Conservation (phyloP, 2,329 filamentous ascomycete species). For the Botrytis deweyae region DNA sequence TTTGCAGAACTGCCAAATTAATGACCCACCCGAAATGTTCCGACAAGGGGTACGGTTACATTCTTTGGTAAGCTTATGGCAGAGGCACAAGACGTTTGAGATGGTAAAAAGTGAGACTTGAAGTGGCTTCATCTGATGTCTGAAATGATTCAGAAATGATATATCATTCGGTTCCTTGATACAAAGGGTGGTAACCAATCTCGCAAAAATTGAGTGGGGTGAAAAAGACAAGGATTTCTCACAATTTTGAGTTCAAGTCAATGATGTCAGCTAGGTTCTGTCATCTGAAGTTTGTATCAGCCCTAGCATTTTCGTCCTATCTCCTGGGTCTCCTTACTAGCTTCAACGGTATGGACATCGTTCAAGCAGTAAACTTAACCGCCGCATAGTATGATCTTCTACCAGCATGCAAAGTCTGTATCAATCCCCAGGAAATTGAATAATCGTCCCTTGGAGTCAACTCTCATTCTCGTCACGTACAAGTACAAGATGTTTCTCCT, state of each 20-base stretch:
- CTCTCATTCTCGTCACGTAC: not conserved
- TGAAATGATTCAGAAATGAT: not conserved
- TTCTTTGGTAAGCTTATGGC: too few relatives aligned
- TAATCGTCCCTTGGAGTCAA: not conserved
- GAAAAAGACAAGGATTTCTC: not conserved
- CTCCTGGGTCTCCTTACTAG: not conserved
- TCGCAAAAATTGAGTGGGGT: not conserved
- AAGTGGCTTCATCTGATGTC: slow-evolving; percentile 17
- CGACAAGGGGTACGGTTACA: not conserved
- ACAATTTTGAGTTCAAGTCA: not conserved
- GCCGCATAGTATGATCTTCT: slow-evolving; percentile 19
- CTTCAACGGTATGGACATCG: not conserved
- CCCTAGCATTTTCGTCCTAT: not conserved
- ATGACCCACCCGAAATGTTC: not conserved
- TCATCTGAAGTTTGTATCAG: slow-evolving; percentile 17
- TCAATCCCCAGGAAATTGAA: too few relatives aligned
- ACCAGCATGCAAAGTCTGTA: not conserved
- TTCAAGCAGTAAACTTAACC: not conserved
- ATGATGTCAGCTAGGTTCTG: not conserved
- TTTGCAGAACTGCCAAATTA: not conserved
- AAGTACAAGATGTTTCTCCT: slow-evolving; percentile 8
- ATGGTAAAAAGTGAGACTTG: slow-evolving; percentile 6
- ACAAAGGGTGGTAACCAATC: not conserved
- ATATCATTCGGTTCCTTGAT: not conserved
- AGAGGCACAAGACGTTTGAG: slow-evolving; percentile 2